Evolutionary conservation across 148 eudicot species (phyloP).

Genomic region (Bassia scoparia): DNA sequence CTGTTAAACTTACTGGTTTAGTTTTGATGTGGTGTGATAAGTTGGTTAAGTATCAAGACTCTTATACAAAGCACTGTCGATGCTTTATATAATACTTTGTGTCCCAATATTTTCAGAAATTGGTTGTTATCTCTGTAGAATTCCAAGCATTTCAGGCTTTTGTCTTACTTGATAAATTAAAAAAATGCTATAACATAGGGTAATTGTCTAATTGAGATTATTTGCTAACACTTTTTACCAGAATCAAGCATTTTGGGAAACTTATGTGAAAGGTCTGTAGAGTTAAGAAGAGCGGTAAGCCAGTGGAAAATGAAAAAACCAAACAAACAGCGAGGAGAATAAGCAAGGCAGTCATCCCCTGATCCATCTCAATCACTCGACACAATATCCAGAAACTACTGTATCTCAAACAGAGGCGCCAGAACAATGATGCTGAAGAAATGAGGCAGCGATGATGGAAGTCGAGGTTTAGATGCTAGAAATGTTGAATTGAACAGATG

Average conservation of each 20-base stretch:
- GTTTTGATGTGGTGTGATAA: too few species aligned
- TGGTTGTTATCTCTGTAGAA: too few species aligned
- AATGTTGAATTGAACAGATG: slow-evolving; percentile 14
- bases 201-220: slow-evolving; percentile 8
- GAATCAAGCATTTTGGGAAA: slow-evolving; percentile 48
- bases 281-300: slow-evolving; percentile 26
- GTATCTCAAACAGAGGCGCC: slow-evolving; percentile 15
- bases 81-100: too few species aligned
- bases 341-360: slow-evolving; percentile 74
- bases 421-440: slow-evolving; percentile 65
- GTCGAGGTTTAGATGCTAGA: slow-evolving; percentile 36
- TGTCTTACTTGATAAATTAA: too few species aligned
- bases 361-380: slow-evolving; percentile 47
- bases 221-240: slow-evolving; percentile 19
- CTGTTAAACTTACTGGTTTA: too few species aligned
- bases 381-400: slow-evolving; percentile 17
- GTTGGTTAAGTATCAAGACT: too few species aligned
- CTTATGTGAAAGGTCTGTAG: slow-evolving; percentile 18
- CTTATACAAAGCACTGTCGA: too few species aligned
- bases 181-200: background rate
- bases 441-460: slow-evolving; percentile 53
- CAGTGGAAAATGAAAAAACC: slow-evolving; percentile 14
- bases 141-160: too few species aligned
- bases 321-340: slow-evolving; percentile 13
- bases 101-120: too few species aligned